Conservation (phyloP, 179 eudicot species). For the Gypsophila paniculata region DNA sequence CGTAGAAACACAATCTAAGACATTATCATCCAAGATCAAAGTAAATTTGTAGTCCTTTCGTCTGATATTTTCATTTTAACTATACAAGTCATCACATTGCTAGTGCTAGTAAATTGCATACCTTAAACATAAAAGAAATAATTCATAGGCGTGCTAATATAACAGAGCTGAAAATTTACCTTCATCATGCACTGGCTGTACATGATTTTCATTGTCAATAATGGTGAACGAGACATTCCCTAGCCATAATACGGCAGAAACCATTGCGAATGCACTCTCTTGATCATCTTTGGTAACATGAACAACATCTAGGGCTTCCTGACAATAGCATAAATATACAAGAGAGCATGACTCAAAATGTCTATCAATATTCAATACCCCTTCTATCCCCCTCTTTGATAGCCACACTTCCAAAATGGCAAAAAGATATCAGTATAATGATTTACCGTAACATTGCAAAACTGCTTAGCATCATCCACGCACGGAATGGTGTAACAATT, state of each 20-base stretch:
- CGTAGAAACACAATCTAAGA: not conserved
- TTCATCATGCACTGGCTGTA: conserved; percentile 77
- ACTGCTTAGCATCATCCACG: conserved; percentile 93
- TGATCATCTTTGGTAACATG: conserved; percentile 85
- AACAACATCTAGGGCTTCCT: conserved; percentile 87
- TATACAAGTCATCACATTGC: not conserved
- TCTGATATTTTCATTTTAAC: not conserved
- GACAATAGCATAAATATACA: conserved; percentile 21
- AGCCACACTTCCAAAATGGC: not conserved
- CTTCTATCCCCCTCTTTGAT: not conserved
- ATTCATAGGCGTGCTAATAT: not conserved
- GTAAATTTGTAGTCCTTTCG: not conserved
- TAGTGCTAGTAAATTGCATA: not conserved
- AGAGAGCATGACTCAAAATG: not conserved
- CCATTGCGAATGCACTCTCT: conserved; percentile 80
- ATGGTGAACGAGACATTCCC: conserved; percentile 73
- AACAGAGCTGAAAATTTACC: conserved; percentile 39
- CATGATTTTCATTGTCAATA: conserved; percentile 82
- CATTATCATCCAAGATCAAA: not conserved
- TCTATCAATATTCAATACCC: conserved; percentile 6
- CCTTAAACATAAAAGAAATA: not conserved
- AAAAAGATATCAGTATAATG: conserved; percentile 14
- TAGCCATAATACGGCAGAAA: conserved; percentile 91
- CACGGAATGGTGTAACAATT: conserved; percentile 67
- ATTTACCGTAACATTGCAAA: conserved; percentile 63